A percentile compares a stretch with the other conserved stretches of the same genome.
These are phyloP conservation scores for Cinnamomum micranthum DNA, from an alignment of 164 flowering plant genomes.

Conservation along the genomic window DNA sequence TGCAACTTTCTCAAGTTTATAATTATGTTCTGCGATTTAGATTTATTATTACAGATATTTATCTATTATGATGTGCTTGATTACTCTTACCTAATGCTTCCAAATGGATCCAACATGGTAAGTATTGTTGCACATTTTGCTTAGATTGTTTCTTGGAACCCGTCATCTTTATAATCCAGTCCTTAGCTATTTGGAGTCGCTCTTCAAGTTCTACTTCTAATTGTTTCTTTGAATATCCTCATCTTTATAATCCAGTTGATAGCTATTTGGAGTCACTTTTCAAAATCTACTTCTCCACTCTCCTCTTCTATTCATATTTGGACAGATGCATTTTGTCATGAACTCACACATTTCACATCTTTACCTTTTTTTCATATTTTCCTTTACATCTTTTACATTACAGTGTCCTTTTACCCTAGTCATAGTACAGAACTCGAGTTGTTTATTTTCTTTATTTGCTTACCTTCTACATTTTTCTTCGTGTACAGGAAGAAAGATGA, in stretches of 20 bases:
- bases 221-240: neutral
- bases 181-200: neutral
- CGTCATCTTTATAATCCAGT: neutral
- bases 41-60: too few relatives aligned
- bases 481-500: conserved; percentile 79
- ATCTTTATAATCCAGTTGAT: neutral
- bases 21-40: too few relatives aligned
- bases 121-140: neutral
- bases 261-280: neutral
- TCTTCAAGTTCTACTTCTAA: neutral
- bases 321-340: too few relatives aligned
- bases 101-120: too few relatives aligned
- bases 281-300: too few relatives aligned
- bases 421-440: neutral
- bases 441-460: neutral
- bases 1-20: too few relatives aligned
- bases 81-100: too few relatives aligned
- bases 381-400: neutral
- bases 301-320: too few relatives aligned
- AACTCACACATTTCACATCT: neutral
- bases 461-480: neutral
- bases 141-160: neutral
- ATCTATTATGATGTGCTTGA: too few relatives aligned
- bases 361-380: too few relatives aligned
- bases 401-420: neutral